Conservation (phyloP, 1,139 yeast species). For the Suhomyces maxii region DNA sequence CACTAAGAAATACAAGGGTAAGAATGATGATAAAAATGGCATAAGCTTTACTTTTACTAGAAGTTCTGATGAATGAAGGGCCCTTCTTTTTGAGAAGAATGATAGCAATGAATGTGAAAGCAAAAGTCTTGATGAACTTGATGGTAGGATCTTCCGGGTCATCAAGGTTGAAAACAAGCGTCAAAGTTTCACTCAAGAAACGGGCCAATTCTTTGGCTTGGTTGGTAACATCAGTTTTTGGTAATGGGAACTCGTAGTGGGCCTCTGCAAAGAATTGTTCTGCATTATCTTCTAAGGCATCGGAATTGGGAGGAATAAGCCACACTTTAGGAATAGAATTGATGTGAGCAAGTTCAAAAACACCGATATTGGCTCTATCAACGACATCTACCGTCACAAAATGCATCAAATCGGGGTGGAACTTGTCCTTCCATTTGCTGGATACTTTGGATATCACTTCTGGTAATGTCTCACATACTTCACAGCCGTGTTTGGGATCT, state of each 20-base stretch:
- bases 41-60: slow-evolving; percentile 35
- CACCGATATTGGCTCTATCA: slow-evolving; percentile 32
- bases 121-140: slow-evolving; percentile 49
- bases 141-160: slow-evolving; percentile 37
- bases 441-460: slow-evolving; percentile 42
- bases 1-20: slow-evolving; percentile 52
- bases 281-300: slow-evolving; percentile 7
- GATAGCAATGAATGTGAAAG: slow-evolving; percentile 45
- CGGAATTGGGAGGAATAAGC: slow-evolving; percentile 54
- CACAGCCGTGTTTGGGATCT: slow-evolving; percentile 37
- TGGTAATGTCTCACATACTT: slow-evolving; percentile 40
- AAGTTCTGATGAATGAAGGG: slow-evolving; percentile 33
- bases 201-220: slow-evolving; percentile 52
- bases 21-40: slow-evolving; percentile 39
- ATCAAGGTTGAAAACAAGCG: slow-evolving; percentile 41
- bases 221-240: slow-evolving; percentile 24
- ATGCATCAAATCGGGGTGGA: slow-evolving; percentile 40
- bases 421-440: slow-evolving; percentile 43
- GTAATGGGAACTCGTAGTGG: slow-evolving; percentile 34
- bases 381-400: slow-evolving; percentile 55
- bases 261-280: slow-evolving; percentile 22
- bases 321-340: slow-evolving; percentile 62
- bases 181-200: slow-evolving; percentile 48
- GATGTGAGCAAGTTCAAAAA: slow-evolving; percentile 43
- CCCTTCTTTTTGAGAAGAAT: slow-evolving; percentile 52